phyloP scores from a whole-genome alignment of 23 red algal genomes.

The Cyanidioschyzon merolae region DNA sequence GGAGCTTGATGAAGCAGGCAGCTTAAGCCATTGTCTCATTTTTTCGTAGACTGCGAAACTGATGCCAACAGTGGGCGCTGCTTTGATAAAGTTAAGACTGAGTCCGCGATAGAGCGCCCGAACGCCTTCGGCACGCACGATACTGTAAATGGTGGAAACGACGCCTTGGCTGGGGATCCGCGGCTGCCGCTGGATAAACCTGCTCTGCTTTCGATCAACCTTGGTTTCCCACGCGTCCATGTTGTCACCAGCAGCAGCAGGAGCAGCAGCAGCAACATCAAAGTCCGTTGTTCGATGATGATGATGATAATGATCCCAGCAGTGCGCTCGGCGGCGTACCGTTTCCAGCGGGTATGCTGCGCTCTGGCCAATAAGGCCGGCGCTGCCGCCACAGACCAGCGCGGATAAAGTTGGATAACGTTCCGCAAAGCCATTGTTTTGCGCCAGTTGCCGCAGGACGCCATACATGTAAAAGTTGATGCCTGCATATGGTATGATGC shows the following conservation, averaged over 20 bases:
- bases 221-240: not conserved
- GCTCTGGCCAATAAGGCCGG: slow-evolving; percentile 57
- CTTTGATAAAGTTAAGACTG: slow-evolving; percentile 74
- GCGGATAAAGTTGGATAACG: slow-evolving; percentile 32
- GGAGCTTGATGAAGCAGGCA: slow-evolving; percentile 26
- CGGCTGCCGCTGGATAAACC: slow-evolving; percentile 26
- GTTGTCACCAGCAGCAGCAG: not conserved
- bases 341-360: slow-evolving; percentile 76
- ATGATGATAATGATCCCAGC: not conserved
- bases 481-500: slow-evolving; percentile 84
- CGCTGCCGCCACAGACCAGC: slow-evolving; percentile 57
- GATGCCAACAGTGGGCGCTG: slow-evolving; percentile 75
- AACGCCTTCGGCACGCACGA: slow-evolving; percentile 64
- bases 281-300: not conserved
- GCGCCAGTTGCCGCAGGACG: slow-evolving; percentile 30
- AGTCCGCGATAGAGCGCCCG: slow-evolving; percentile 70
- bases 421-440: slow-evolving; percentile 23
- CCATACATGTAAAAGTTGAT: slow-evolving; percentile 78
- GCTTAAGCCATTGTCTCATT: slow-evolving; percentile 42
- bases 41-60: slow-evolving; percentile 83
- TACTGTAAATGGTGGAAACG: slow-evolving; percentile 28
- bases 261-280: not conserved
- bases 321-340: slow-evolving; percentile 61
- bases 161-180: not conserved
- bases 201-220: not conserved